Percentiles rank a stretch among this genome's conserved stretches.
Conservation (phyloP, 1,284 basidiomycete species). For the Anthracocystis panici-leucophaei region DNA sequence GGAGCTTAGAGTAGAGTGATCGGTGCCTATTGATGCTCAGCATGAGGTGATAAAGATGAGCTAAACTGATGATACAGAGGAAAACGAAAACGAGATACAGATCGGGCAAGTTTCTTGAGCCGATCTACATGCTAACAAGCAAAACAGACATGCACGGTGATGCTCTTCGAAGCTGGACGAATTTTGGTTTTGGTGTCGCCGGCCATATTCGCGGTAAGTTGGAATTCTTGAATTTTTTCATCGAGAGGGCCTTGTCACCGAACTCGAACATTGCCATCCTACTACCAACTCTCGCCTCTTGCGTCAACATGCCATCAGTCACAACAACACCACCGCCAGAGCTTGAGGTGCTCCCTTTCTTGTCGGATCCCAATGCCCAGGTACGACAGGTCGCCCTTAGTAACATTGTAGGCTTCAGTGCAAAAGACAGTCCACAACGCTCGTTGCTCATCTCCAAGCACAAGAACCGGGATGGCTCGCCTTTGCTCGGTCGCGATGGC, state of each 20-base stretch:
- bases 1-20: too few relatives aligned
- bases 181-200: neutral
- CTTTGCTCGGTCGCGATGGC: conserved; percentile 55
- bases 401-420: conserved; percentile 76
- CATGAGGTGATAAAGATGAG: too few relatives aligned
- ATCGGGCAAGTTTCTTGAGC: too few relatives aligned
- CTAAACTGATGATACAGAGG: too few relatives aligned
- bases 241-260: conserved; percentile 6
- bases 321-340: conserved; percentile 40
- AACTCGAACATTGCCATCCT: neutral
- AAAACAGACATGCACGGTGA: too few relatives aligned
- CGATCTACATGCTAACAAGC: too few relatives aligned
- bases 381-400: conserved; percentile 87
- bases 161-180: conserved; percentile 10
- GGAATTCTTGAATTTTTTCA: conserved; percentile 30
- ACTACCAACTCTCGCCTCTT: neutral
- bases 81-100: too few relatives aligned
- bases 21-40: too few relatives aligned
- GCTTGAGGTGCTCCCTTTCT: conserved; percentile 82
- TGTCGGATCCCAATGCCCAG: conserved; percentile 86
- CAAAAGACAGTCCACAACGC: conserved; percentile 56
- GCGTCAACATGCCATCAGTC: conserved; percentile 31
- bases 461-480: conserved; percentile 55
- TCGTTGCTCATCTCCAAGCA: conserved; percentile 57
- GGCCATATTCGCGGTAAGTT: conserved; percentile 16